phyloP scores from a whole-genome alignment of 2,329 filamentous ascomycete species.

The Chaetomiaceae sp. region DNA sequence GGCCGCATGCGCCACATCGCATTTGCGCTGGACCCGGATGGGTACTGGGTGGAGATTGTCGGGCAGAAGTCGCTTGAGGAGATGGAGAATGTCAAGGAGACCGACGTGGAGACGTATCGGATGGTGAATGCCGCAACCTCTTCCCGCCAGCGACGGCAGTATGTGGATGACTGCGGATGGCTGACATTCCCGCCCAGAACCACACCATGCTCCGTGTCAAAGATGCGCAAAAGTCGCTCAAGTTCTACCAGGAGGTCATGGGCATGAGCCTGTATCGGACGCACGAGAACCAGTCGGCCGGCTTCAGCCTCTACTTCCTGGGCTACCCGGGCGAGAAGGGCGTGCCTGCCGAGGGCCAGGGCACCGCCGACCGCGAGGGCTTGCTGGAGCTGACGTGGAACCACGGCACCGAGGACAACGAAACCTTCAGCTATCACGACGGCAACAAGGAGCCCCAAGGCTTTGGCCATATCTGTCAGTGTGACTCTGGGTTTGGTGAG shows the following conservation, averaged over 20 bases:
- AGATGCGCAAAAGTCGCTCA: slow-evolving; percentile 64
- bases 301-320: slow-evolving; percentile 90
- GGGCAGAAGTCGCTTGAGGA: slow-evolving; percentile 65
- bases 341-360: slow-evolving; percentile 45
- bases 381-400: slow-evolving; percentile 87
- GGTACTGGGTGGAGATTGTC: slow-evolving; percentile 81
- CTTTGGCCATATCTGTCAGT: slow-evolving; percentile 85
- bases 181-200: slow-evolving; percentile 44
- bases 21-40: slow-evolving; percentile 83
- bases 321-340: slow-evolving; percentile 62
- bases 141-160: no score
- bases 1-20: slow-evolving; percentile 84
- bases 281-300: slow-evolving; percentile 59
- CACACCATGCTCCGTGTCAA: slow-evolving; percentile 96
- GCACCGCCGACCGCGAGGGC: slow-evolving; percentile 67
- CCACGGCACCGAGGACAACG: slow-evolving; percentile 78
- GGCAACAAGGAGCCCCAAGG: slow-evolving; percentile 89
- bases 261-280: slow-evolving; percentile 81
- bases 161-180: not conserved
- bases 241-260: slow-evolving; percentile 78
- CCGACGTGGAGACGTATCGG: slow-evolving; percentile 69
- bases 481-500: not conserved
- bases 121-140: no score
- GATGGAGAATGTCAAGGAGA: slow-evolving; percentile 65
- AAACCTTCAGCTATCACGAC: slow-evolving; percentile 79